Base-by-base conservation (phyloP, 2,329 filamentous ascomycete species). In the Balansia obtecta region DNA sequence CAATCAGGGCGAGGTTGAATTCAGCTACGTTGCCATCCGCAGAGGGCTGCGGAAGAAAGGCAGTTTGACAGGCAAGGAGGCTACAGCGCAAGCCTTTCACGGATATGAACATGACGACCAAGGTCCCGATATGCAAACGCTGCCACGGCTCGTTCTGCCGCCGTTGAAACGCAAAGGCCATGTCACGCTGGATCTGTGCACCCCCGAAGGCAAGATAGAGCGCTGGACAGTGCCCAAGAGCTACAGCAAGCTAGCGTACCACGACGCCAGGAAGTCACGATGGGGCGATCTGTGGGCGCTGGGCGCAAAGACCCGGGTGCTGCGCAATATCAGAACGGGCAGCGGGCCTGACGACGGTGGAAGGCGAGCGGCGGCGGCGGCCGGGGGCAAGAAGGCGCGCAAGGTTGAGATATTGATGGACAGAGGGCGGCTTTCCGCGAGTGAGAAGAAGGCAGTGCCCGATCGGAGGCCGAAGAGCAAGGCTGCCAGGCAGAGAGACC, bases 281-380 rank as follows among this genome's bases (percentile, higher is more conserved):
- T 97, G 91, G 93, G 93, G 93, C 39, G 93, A 97, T 64, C 73
- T 97, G 10, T 98, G 93, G 93, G 89, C 91, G 0, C 73, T 97
- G 0, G 93, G 93, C 0, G 91, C 90, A 20, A 97, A 97, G 74
- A 94, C 88, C 0, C 76, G 88, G 12, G 77, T 85, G 4, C 62
- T 67, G 2, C 72, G 86, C 45, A 72, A 70, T 13, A 69, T 86
- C 42, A 77, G 82, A 8, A 67, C 85, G 3, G 86, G 86, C 48
- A 65, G 62, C 54, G 68, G 67, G 49, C 63, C 63, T 0, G 67
- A 72, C 30, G 75, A 76, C 39, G 72, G 71, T 4, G 73, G 71
- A 3, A 70, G 74, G 48, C 66, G 73, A 40, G 65, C 71, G 9
- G 65, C 58, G 2, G 55, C 63, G 48, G 67, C 64, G 47, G 39